Evolutionary conservation across 495 filamentous ascomycete genomes (phyloP), one percentile per base, ranked within the genome.

Genomic region (Chaetomium tenue): DNA sequence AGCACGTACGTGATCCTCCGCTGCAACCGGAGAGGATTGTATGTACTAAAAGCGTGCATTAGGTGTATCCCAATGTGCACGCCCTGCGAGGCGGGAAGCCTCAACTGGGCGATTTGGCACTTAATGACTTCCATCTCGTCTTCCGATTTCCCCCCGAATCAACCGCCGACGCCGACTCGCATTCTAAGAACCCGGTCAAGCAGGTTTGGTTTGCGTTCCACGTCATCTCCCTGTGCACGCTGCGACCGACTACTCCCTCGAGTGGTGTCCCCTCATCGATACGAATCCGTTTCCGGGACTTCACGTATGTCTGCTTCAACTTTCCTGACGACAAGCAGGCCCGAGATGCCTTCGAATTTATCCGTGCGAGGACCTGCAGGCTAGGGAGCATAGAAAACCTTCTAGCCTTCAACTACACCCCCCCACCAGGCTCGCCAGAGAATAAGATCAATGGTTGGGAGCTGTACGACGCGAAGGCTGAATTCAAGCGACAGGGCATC

Each of bases 141-240:
- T 79, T 76, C 66, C 74, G 70, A 26, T 74, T 74, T 37, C 70
- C 73, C 15, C 71, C 76, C 22, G 66, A 71, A 22, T 74, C 73
- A 16, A 57, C 59, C 42, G 61, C 48, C 56, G n/a, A 68, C 28
- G 30, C 67, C 66, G 69, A 77, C 62, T 61, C 66, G 47, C 59
- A 66, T 25, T 61, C 75, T 12, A 84, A 82, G 68, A 83, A 86
- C n/a, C 63, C 61, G 26, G 63, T 63, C 20, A 87, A 85, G 72
- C 89, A 96, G 72, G 82, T 89, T 58, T 97, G 93, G 91, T 89
- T 98, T 60, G 91, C 93, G 18, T 98, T 95, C 73, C 93, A 92
- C 33, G 91, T 97, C 70, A 92, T 98, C 71, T 82, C 86, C 12
- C 85, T 85, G 66, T 92, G 90, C 71, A 86, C 83, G 22, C 82